phyloP scores from a whole-genome alignment of 2,329 filamentous ascomycete genomes.

The Sclerotinia spermophila region DNA sequence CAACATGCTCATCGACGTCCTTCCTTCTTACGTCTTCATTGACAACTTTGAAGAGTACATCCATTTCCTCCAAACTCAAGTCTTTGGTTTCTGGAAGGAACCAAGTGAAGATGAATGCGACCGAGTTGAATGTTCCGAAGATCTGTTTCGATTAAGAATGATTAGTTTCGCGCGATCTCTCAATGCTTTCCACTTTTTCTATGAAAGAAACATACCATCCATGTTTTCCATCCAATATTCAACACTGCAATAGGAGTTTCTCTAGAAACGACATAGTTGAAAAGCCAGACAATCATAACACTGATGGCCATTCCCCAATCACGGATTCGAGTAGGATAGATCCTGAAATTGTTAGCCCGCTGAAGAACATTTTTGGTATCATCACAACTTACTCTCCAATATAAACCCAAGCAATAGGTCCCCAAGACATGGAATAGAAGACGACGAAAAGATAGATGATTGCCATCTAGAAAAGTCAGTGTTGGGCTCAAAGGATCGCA shows the following conservation, averaged over 20 bases:
- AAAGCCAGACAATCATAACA: slow-evolving; percentile 49
- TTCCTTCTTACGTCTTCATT: slow-evolving; percentile 16
- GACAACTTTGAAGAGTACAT: slow-evolving; percentile 21
- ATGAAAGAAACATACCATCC: slow-evolving; percentile 19
- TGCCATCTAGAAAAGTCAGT: slow-evolving; percentile 8
- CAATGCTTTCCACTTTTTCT: neutral
- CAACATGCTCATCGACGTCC: slow-evolving; percentile 17
- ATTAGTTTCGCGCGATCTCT: neutral
- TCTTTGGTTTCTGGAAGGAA: slow-evolving; percentile 25
- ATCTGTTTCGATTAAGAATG: slow-evolving; percentile 8
- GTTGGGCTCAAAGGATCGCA: neutral
- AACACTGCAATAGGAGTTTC: slow-evolving; percentile 49
- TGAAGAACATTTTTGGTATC: neutral
- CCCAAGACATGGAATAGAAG: slow-evolving; percentile 15
- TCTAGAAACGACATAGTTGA: slow-evolving; percentile 50
- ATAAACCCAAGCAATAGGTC: slow-evolving; percentile 12
- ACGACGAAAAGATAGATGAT: slow-evolving; percentile 16
- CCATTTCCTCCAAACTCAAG: slow-evolving; percentile 24
- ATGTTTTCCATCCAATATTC: slow-evolving; percentile 41
- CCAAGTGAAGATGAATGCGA: slow-evolving; percentile 42
- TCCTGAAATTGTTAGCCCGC: neutral
- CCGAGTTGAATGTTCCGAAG: slow-evolving; percentile 21
- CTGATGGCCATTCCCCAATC: slow-evolving; percentile 48
- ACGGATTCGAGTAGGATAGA: slow-evolving; percentile 35
- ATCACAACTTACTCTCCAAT: slow-evolving; percentile 9